A percentile compares a stretch with the other conserved stretches of the same genome.
phyloP scores from a whole-genome alignment of 164 flowering plant species.

The Litsea cubeba region DNA sequence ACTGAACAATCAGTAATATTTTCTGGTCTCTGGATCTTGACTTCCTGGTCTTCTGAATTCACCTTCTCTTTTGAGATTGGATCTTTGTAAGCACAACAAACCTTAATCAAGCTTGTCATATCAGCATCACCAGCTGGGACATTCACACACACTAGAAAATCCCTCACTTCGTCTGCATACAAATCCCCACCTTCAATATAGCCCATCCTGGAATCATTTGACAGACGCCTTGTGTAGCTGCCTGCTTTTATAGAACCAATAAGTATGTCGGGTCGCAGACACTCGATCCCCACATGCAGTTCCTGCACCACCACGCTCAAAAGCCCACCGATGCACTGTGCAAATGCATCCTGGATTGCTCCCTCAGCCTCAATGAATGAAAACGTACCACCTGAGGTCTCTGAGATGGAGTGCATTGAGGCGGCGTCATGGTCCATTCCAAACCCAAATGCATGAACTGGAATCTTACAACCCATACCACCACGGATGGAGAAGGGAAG shows the following conservation, averaged over 20 bases:
- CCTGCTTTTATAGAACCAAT: conserved; percentile 69
- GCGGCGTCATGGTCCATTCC: conserved; percentile 90
- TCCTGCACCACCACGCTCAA: conserved; percentile 86
- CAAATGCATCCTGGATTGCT: conserved; percentile 97
- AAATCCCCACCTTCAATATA: conserved; percentile 67
- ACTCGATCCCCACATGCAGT: conserved; percentile 48
- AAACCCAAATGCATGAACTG: conserved; percentile 93
- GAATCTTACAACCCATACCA: conserved; percentile 44
- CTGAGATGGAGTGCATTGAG: conserved; percentile 84
- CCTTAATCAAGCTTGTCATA: conserved; percentile 47
- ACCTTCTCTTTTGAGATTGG: conserved; percentile 48
- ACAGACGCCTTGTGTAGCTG: conserved; percentile 47
- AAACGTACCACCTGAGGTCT: conserved; percentile 89
- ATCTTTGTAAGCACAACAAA: conserved; percentile 52
- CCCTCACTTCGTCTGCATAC: conserved; percentile 94
- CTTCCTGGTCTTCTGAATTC: conserved; percentile 32
- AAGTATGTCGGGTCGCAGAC: conserved; percentile 41
- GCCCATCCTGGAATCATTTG: conserved; percentile 34
- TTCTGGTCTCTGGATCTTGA: conserved; percentile 55
- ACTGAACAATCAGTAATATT: conserved; percentile 23
- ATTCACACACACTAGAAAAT: conserved; percentile 58
- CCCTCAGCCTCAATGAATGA: conserved; percentile 85
- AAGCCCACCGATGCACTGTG: conserved; percentile 95
- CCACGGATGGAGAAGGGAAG: conserved; percentile 49
- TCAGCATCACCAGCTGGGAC: conserved; percentile 43